Evolutionary conservation across 2,329 filamentous ascomycete genomes (phyloP).

Genomic region (Fusarium brachygibbosum): DNA sequence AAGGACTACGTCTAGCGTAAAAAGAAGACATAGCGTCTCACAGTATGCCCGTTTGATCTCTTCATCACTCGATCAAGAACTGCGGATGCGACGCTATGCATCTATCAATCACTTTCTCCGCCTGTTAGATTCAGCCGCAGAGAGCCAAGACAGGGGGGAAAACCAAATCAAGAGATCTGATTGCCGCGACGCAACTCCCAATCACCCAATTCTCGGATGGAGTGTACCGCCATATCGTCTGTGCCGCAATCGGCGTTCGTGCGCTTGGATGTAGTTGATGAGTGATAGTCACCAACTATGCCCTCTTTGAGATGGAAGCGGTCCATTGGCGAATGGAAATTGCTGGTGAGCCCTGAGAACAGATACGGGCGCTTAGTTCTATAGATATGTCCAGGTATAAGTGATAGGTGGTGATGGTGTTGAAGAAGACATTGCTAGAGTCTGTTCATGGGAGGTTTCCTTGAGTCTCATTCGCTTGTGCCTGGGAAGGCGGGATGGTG

Average conservation of each 20-base stretch:
- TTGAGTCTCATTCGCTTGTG: slow-evolving; percentile 15
- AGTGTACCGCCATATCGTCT: slow-evolving; percentile 29
- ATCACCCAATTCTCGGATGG: slow-evolving; percentile 27
- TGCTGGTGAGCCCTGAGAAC: neutral
- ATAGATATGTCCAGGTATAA: slow-evolving; percentile 2
- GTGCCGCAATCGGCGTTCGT: slow-evolving; percentile 20
- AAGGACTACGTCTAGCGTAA: slow-evolving; percentile 4
- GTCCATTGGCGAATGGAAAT: slow-evolving; percentile 17
- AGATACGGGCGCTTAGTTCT: slow-evolving; percentile 37
- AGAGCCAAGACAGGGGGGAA: slow-evolving; percentile 3
- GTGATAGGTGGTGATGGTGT: slow-evolving; percentile 15
- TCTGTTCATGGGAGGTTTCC: slow-evolving; percentile 19
- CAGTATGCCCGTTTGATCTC: slow-evolving; percentile 1
- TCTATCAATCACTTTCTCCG: neutral
- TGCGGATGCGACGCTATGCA: slow-evolving; percentile 18
- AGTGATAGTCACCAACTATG: slow-evolving; percentile 4
- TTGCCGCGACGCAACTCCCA: slow-evolving; percentile 22
- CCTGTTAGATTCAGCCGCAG: slow-evolving; percentile 22
- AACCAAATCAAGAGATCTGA: neutral
- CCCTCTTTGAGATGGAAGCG: neutral
- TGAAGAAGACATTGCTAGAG: slow-evolving; percentile 13
- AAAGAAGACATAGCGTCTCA: neutral
- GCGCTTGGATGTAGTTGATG: slow-evolving; percentile 3
- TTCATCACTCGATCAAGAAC: slow-evolving; percentile 35
- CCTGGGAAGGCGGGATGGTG: slow-evolving; percentile 10